Conservation (phyloP, 768 basidiomycete species). For the Pleurotus djamor region DNA sequence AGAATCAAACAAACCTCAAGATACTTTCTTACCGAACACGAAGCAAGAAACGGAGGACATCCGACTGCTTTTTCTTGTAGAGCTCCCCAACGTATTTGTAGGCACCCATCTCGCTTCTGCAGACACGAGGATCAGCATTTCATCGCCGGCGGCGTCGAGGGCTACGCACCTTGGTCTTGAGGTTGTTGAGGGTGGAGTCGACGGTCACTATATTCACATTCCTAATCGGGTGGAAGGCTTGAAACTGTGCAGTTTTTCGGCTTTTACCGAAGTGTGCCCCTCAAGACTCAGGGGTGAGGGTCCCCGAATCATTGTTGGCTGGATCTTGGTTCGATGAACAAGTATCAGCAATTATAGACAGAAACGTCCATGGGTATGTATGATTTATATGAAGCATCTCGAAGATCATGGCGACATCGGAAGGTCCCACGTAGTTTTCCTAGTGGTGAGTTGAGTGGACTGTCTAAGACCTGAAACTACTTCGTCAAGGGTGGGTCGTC, state of each 20-base stretch:
- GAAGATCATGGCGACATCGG: no score
- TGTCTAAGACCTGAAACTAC: no score
- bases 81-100: slow-evolving; percentile 97
- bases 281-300: no score
- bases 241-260: slow-evolving; percentile 39
- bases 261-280: slow-evolving; percentile 19
- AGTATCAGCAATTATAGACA: no score
- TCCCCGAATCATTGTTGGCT: no score
- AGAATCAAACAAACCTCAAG: neutral
- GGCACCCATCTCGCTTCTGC: slow-evolving; percentile 75
- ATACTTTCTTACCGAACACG: slow-evolving; percentile 77
- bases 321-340: no score
- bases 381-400: no score
- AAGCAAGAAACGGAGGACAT: slow-evolving; percentile 96
- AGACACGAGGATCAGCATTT: slow-evolving; percentile 15
- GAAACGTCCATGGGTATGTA: no score
- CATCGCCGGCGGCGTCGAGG: slow-evolving; percentile 12
- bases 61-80: slow-evolving; percentile 98
- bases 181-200: slow-evolving; percentile 30
- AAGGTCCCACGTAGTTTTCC: no score
- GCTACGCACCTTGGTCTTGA: slow-evolving; percentile 36
- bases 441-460: no score
- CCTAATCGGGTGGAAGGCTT: slow-evolving; percentile 20
- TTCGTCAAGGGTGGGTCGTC: slow-evolving; percentile 1
- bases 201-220: slow-evolving; percentile 14